Evolutionary conservation across 176 grass and related monocot species (phyloP).

Genomic region (Dactylis glomerata): DNA sequence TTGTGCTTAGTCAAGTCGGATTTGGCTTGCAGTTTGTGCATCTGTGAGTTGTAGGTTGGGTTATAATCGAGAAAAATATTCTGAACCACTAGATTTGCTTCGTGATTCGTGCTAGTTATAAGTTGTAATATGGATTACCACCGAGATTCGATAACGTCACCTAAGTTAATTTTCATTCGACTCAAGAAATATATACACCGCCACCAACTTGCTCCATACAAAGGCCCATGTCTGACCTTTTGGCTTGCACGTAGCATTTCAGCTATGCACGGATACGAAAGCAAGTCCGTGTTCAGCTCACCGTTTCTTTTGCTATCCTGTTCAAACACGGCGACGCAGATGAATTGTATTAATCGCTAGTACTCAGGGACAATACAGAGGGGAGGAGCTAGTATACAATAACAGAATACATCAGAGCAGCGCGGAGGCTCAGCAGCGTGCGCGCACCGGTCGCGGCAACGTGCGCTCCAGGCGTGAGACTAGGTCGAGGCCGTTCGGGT

Average conservation of each 20-base stretch:
- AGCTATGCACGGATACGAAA: background rate
- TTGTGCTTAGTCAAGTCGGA: too few relatives aligned
- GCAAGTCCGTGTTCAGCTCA: background rate
- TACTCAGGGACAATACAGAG: too few relatives aligned
- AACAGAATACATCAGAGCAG: background rate
- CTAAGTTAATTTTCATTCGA: too few relatives aligned
- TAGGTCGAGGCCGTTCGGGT: background rate
- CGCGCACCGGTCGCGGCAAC: background rate
- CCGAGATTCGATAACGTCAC: too few relatives aligned
- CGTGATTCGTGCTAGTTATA: too few relatives aligned
- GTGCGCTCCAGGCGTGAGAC: background rate
- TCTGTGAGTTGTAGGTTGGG: too few relatives aligned
- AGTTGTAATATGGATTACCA: too few relatives aligned
- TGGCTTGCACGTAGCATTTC: background rate
- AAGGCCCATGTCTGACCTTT: slow-evolving; percentile 3
- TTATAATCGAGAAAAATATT: too few relatives aligned
- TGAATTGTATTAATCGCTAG: background rate
- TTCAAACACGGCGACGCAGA: background rate
- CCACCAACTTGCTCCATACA: background rate
- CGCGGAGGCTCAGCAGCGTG: background rate
- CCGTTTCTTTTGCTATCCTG: background rate
- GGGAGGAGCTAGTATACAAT: background rate
- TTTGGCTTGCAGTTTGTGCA: too few relatives aligned
- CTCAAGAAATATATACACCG: background rate
- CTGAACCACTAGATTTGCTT: too few relatives aligned